Evolutionary conservation across 768 basidiomycete species (phyloP).

Genomic region (Candolleomyces eurysporus): DNA sequence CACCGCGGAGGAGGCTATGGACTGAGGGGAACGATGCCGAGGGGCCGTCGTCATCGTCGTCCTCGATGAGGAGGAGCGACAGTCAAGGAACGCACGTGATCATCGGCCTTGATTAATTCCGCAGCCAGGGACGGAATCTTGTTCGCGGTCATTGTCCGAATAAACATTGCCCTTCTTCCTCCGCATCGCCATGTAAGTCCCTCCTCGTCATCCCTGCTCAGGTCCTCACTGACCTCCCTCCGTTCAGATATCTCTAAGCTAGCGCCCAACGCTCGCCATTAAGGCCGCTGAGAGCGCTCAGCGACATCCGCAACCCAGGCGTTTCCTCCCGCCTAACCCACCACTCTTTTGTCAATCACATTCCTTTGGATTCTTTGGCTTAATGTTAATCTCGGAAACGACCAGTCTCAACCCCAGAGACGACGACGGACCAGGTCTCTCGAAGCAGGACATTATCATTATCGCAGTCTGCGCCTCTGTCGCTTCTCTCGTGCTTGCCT

Average conservation of each 20-base stretch:
- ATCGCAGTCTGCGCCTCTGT: constrained; percentile 44
- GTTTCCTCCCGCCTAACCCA: background rate
- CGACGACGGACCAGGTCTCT: constrained; percentile 20
- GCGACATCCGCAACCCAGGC: background rate
- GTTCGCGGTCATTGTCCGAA: background rate
- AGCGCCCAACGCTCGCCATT: too few species aligned
- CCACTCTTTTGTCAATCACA: constrained; percentile 8
- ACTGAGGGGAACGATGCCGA: constrained; percentile 23
- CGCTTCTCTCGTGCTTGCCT: constrained; percentile 35
- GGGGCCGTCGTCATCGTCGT: constrained; percentile 26
- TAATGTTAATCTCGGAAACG: constrained; percentile 4
- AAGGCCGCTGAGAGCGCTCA: background rate
- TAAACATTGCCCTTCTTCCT: background rate
- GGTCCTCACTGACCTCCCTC: background rate
- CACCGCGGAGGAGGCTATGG: constrained; percentile 14
- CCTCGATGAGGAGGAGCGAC: constrained; percentile 1
- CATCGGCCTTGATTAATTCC: background rate
- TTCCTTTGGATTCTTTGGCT: background rate
- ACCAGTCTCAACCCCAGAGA: constrained; percentile 5
- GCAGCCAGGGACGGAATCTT: too few species aligned
- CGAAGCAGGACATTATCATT: constrained; percentile 46
- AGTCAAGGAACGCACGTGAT: background rate
- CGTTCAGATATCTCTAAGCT: too few species aligned
- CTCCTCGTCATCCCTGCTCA: background rate
- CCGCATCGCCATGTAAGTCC: background rate